These are phyloP conservation scores for Geranium rotundifolium DNA, from an alignment of 345 rosid species.

Conservation along the genomic window DNA sequence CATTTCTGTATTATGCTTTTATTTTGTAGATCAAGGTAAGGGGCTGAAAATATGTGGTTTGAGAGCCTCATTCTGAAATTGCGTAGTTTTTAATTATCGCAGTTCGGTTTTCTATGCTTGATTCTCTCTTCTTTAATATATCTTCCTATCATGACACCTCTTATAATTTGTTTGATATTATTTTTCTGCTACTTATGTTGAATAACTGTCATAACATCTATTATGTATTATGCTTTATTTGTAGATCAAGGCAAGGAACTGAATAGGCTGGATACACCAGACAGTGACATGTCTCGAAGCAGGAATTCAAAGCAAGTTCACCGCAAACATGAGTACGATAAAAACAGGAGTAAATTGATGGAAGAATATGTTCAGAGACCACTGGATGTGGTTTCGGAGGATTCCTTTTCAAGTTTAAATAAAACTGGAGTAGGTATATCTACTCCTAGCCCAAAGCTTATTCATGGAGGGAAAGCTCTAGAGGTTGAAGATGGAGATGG, in stretches of 20 bases:
- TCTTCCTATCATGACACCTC: neutral
- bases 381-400: neutral
- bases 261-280: neutral
- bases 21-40: constrained; percentile 11
- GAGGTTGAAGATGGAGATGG: constrained; percentile 11
- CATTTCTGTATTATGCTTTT: neutral
- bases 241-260: constrained; percentile 13
- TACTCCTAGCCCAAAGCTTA: constrained; percentile 4
- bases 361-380: neutral
- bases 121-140: neutral
- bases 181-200: neutral
- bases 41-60: constrained; percentile 4
- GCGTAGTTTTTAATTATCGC: neutral
- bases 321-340: neutral
- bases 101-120: neutral
- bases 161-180: too few species aligned
- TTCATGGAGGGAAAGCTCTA: constrained; percentile 1
- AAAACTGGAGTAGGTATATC: neutral
- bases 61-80: constrained; percentile 5
- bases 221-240: neutral
- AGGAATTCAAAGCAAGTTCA: neutral
- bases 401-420: neutral
- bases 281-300: neutral
- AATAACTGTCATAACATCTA: neutral
- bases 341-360: neutral